Conservation (phyloP, 129 eudicot genomes). For the Ambrosia trifida region DNA sequence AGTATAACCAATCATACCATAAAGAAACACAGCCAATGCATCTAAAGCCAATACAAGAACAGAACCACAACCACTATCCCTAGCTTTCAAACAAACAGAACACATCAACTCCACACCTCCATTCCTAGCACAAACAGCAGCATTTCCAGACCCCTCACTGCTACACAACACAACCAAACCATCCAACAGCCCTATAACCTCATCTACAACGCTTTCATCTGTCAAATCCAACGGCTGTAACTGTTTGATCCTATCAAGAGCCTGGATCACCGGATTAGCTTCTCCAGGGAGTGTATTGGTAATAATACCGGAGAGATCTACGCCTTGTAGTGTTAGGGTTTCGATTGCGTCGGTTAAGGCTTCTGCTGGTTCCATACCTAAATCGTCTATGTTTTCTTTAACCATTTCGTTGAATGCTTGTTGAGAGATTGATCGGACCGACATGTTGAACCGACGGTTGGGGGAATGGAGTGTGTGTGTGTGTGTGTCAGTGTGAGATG, state of each 20-base stretch:
- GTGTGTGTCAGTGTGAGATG: neutral
- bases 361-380: slow-evolving; percentile 81
- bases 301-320: slow-evolving; percentile 88
- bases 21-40: slow-evolving; percentile 59
- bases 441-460: slow-evolving; percentile 38
- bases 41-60: slow-evolving; percentile 48
- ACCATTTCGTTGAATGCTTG: slow-evolving; percentile 89
- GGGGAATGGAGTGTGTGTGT: slow-evolving; percentile 2
- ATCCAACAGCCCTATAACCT: slow-evolving; percentile 42
- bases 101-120: slow-evolving; percentile 72
- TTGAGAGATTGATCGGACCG: slow-evolving; percentile 53
- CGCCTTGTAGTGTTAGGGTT: slow-evolving; percentile 92
- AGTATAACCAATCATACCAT: slow-evolving; percentile 47
- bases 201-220: slow-evolving; percentile 30
- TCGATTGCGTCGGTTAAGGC: slow-evolving; percentile 86
- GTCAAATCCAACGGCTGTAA: slow-evolving; percentile 28
- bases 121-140: slow-evolving; percentile 70
- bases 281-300: slow-evolving; percentile 67
- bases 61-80: slow-evolving; percentile 9
- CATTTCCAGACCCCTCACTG: slow-evolving; percentile 55
- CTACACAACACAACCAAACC: slow-evolving; percentile 43
- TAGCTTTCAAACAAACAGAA: slow-evolving; percentile 42
- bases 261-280: slow-evolving; percentile 66
- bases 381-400: slow-evolving; percentile 72
- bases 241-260: slow-evolving; percentile 48